Base-by-base conservation (phyloP, 495 filamentous ascomycete species). In the Bombardia bombarda region DNA sequence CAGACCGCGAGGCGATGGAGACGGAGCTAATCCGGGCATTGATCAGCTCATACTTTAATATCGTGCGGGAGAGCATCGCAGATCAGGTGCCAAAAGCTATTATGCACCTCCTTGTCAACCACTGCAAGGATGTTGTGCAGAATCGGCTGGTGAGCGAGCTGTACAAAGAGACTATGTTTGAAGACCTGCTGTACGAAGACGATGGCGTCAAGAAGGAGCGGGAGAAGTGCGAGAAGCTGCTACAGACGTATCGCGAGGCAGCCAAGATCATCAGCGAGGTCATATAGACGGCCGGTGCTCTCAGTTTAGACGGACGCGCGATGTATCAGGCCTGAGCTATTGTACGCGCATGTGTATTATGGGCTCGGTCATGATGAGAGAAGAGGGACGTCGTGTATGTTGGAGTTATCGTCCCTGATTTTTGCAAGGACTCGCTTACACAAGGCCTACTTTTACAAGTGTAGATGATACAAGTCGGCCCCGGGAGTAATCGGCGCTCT, bases 1-100 rank as follows among this genome's bases (percentile, higher is more conserved):
- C 87, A 2, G 92, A 98, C 38, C 83, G 93, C 36, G 92, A 98
- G 69, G 80, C 90, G 21, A 83, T 98, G 70, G 92, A 98, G 64
- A 95, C 92, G 7, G 92, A 98, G 64, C 78, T 98, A 19, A 98
- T 98, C 57, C 87, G 90, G 24, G 85, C 90, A 24, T 74, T 98
- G 25, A 98, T 98, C 53, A 90, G 84, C 40, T 95, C 88, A 1
- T 98, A 98, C 63, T 98, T 98, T 73, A 90, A 94, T 56, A 98
- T 98, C 51, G 92, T 98, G 9, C 85, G 92, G 40, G 92, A 98
- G 59, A 87, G 86, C 28, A 95, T 96, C 52, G 90, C 90, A 19
- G 92, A 98, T 56, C 90, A 97, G 63, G 93, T 98, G 16, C 92
- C 92, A 36, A 98, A 98, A 68, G 92, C 92, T 1, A 84, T 98